Evolutionary conservation across 2,329 filamentous ascomycete genomes (phyloP).

Genomic region (Aureobasidium sp.): DNA sequence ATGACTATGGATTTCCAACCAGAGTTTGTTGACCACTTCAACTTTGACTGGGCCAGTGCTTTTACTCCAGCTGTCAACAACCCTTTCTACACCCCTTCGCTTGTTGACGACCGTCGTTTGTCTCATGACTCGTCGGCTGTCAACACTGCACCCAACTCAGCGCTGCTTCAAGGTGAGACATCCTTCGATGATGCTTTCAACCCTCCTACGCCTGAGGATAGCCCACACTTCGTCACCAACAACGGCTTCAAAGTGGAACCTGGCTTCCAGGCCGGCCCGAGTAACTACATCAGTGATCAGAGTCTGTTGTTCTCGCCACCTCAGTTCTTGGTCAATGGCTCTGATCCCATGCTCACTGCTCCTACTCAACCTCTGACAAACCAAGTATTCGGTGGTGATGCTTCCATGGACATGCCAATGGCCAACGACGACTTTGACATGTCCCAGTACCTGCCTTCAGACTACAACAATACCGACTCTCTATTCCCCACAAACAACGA

Average conservation of each 20-base stretch:
- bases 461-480: background rate
- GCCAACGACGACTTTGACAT: constrained; percentile 12
- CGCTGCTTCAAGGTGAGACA: constrained; percentile 31
- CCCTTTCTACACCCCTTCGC: constrained; percentile 29
- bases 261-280: background rate
- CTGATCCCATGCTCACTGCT: constrained; percentile 2
- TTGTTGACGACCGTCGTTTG: constrained; percentile 28
- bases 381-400: background rate
- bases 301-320: constrained; percentile 5
- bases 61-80: constrained; percentile 20
- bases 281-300: constrained; percentile 10
- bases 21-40: constrained; percentile 30
- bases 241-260: background rate
- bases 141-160: constrained; percentile 33
- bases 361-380: background rate
- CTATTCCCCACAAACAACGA: constrained; percentile 3
- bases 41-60: constrained; percentile 24
- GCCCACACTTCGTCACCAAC: background rate
- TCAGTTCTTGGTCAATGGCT: background rate
- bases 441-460: constrained; percentile 1
- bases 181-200: constrained; percentile 43
- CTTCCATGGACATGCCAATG: background rate
- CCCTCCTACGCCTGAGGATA: constrained; percentile 50
- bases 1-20: constrained; percentile 25
- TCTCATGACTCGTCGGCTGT: constrained; percentile 13